These are phyloP conservation scores for Scutellaria minor DNA, from an alignment of 257 asterid genomes.

Conservation along the genomic window DNA sequence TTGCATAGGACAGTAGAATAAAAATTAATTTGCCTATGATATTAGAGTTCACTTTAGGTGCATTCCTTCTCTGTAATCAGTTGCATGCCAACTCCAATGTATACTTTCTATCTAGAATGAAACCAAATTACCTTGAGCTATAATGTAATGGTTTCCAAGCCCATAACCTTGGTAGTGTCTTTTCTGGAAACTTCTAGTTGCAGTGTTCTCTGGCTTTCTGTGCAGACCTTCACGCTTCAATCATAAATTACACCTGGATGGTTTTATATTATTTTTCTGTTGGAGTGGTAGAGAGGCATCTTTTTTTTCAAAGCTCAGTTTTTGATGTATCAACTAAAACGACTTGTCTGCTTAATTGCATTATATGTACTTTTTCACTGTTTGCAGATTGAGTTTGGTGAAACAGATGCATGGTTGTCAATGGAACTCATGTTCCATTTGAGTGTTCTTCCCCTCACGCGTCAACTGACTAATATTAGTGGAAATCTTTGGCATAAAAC, in stretches of 20 bases:
- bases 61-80: not conserved
- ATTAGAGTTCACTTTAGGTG: not conserved
- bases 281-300: conserved; percentile 11
- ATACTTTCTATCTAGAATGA: not conserved
- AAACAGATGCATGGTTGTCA: conserved; percentile 97
- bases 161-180: not conserved
- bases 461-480: conserved; percentile 89
- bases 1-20: conserved; percentile 15
- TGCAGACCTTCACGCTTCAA: conserved; percentile 25
- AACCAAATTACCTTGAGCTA: not conserved
- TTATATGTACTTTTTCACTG: conserved; percentile 26
- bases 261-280: conserved; percentile 1
- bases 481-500: conserved; percentile 99
- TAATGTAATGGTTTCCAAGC: not conserved
- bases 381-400: conserved; percentile 88
- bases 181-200: conserved; percentile 4
- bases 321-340: conserved; percentile 14
- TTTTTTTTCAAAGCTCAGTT: conserved; percentile 7
- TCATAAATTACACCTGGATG: conserved; percentile 16
- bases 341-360: conserved; percentile 28
- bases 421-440: conserved; percentile 98
- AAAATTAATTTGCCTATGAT: not conserved
- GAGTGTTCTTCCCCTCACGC: conserved; percentile 95
- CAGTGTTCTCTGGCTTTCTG: conserved; percentile 4
- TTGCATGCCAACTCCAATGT: not conserved